Evolutionary conservation across 345 rosid genomes (phyloP), one percentile per base, ranked within the genome.

Genomic region (Pugionium cornutum): DNA sequence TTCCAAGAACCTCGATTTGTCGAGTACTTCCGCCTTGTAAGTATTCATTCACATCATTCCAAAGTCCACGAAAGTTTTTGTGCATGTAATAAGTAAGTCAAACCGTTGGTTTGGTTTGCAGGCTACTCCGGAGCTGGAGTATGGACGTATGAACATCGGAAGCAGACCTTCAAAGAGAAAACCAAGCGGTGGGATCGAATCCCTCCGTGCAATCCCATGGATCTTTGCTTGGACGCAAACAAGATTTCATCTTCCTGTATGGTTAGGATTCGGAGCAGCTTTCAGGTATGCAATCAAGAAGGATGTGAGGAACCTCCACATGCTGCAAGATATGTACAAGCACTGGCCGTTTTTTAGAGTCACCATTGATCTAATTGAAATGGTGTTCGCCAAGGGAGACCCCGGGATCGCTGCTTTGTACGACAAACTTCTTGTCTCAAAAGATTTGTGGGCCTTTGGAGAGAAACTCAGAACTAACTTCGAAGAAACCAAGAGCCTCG

Each of bases 191-290:
- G 99, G 99, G 40, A 94, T 94, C 2, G 97, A 88, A 76, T 84
- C 96, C 53, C 95, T 94, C 5, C 88, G 99, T 60, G 99, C 99
- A 43, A 94, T 94, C 73, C 99, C 99, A 26, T 94, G 99, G 99
- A 88, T 94, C 67, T 94, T 94, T 84, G 99, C 99, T 3, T 94
- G 99, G 99, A 91, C 99, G 0, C 99, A 94, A 65, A 94, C 97
- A 25, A 84, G 99, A 74, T 94, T 94, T 70, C 96, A 88, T 80
- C 97, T 94, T 60, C 99, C 97, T 0, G 97, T 88, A 28, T 94
- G 99, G 99, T 84, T 94, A 33, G 99, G 99, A 36, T 88, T 91
- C 63, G 96, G 99, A 66, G 91, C 82, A 18, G 99, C 96, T 10
- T 88, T 94, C 74, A 94, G 68, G 76, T 83, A 78, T 43, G 77